Base-by-base conservation (phyloP, 176 grass and related monocot species). In the Phragmites australis region DNA sequence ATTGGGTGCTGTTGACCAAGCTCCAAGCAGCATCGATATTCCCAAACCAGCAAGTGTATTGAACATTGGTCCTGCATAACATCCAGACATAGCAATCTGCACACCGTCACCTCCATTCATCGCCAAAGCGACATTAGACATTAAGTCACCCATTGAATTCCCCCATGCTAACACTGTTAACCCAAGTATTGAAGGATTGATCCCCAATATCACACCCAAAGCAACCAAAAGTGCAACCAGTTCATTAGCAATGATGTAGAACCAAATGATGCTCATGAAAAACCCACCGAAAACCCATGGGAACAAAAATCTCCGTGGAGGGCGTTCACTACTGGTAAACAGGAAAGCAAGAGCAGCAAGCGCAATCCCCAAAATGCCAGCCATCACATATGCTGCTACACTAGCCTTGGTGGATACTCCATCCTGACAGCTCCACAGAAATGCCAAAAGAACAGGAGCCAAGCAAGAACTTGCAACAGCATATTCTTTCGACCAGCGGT, bases 41-140 rank as follows among this genome's bases (percentile, higher is more conserved):
- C 96, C 96, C 65, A 99, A 72, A 74, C 96, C 96, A 69, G 96
- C 96, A 68, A 99, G 88, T 32, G 92, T 99, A 39, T 99, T 99
- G 70, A 99, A 99, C 92, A 99, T 99, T n/a, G 96, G 92, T 19
- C 96, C 96, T 48, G 96, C 96, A 80, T 99, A 99, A 66, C 96
- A 99, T 76, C 96, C 92, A 71, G 96, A 95, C 88, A 99, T 95
- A 6, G 96, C 96, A 46, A 99, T 95, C 88, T 99, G 96, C 53
- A 87, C 90, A 2, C 96, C 88, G 0, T 95, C 96, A 58, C 96
- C 92, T 18, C 92, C 96, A 76, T 93, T 99, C 80, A 99, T 82
- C 12, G 96, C 88, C 72, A 99, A 70, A 82, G 90, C 96, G 34
- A 99, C 86, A 86, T 99, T 93, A 83, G 96, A 99, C 88, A 99